A percentile compares a stretch with the other conserved stretches of the same genome.
Evolutionary conservation across 169 alveolate species (phyloP).

Genomic region (Babesia caballi): DNA sequence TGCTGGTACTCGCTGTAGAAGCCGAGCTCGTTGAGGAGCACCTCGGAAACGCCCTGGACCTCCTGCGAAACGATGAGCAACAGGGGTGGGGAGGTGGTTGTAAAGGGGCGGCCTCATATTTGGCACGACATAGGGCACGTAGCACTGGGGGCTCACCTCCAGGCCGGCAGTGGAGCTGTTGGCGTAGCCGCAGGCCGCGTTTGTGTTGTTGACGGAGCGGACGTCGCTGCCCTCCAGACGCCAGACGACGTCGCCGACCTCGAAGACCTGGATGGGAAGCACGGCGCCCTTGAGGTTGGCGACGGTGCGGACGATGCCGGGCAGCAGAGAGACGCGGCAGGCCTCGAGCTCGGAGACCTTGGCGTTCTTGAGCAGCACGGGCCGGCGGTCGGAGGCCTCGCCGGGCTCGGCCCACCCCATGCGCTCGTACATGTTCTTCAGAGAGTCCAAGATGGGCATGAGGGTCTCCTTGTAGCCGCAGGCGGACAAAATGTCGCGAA

Average conservation of each 20-base stretch:
- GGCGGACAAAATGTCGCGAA: conserved; percentile 56
- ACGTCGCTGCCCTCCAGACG: conserved; percentile 34
- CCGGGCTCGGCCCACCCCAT: conserved; percentile 56
- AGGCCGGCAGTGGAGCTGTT: conserved; percentile 72
- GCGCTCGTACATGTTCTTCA: conserved; percentile 44
- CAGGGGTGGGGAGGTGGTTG: neutral
- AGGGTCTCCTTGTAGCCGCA: conserved; percentile 71
- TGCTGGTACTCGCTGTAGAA: conserved; percentile 76
- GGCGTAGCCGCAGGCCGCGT: conserved; percentile 61
- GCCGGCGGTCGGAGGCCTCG: conserved; percentile 46
- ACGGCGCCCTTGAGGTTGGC: conserved; percentile 83
- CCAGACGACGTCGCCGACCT: conserved; percentile 73
- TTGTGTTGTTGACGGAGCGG: conserved; percentile 47
- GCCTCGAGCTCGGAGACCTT: conserved; percentile 90
- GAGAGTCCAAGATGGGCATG: conserved; percentile 71
- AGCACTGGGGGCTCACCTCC: conserved; percentile 55
- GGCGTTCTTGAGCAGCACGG: conserved; percentile 89
- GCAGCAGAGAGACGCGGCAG: conserved; percentile 89
- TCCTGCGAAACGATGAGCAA: conserved; percentile 24
- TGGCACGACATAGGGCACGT: neutral
- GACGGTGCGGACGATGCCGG: conserved; percentile 88
- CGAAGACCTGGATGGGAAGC: conserved; percentile 91
- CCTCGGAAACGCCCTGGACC: conserved; percentile 86
- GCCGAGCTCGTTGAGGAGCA: conserved; percentile 73
- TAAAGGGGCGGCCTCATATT: neutral